phyloP scores from a whole-genome alignment of 2,329 filamentous ascomycete genomes.

The Sarocladium kiliense region DNA sequence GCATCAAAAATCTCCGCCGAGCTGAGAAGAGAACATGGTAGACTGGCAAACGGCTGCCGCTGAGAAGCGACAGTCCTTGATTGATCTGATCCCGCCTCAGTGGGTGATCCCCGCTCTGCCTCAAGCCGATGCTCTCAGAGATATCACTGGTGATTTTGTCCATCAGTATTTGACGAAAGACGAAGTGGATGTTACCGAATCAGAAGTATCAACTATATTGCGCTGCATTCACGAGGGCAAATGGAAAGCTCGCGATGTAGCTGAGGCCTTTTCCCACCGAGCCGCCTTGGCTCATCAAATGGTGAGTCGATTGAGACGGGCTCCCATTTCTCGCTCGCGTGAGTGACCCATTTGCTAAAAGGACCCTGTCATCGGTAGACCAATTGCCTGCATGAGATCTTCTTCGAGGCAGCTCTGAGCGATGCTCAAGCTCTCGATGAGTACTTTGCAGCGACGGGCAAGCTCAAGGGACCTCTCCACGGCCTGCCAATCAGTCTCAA shows the following conservation, averaged over 20 bases:
- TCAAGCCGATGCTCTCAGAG: not conserved
- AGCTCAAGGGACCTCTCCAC: conserved; percentile 49
- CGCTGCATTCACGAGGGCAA: not conserved
- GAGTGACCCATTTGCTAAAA: not conserved
- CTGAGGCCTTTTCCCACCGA: conserved; percentile 5
- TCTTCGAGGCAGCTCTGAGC: conserved; percentile 42
- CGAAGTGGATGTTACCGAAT: conserved; percentile 7
- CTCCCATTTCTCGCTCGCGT: not conserved
- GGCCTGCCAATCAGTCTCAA: conserved; percentile 46
- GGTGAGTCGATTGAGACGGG: conserved; percentile 6
- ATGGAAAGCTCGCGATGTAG: conserved; percentile 2
- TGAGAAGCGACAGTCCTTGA: not conserved
- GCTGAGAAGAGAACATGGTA: not conserved
- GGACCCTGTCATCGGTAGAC: conserved; percentile 14
- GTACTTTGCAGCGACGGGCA: conserved; percentile 27
- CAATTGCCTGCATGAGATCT: conserved; percentile 41
- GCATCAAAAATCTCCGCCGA: not conserved
- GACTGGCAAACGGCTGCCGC: not conserved
- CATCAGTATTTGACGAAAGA: not conserved
- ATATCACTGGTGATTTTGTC: conserved; percentile 4
- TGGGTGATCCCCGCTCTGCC: not conserved
- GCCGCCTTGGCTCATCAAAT: conserved; percentile 4
- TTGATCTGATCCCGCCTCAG: not conserved
- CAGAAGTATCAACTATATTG: not conserved
- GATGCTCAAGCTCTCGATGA: conserved; percentile 40